Base-by-base conservation (phyloP, 164 flowering plant genomes). In the Cinnamomum micranthum region DNA sequence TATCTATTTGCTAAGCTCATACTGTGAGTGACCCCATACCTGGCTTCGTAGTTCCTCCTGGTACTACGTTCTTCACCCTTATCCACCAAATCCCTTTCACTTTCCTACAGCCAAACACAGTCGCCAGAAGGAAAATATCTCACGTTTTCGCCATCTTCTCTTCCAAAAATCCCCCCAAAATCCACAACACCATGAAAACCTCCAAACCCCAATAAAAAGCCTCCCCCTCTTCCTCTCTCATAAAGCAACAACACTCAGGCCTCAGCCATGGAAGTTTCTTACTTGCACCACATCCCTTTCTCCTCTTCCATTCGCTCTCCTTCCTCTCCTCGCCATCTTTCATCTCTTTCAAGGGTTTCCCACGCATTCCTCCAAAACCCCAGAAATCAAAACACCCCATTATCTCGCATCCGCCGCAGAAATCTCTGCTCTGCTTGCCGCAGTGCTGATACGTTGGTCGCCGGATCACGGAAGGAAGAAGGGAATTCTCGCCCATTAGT, bases 371-470 rank as follows among this genome's bases (percentile, higher is more conserved):
- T 58, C 62, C 55, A 5, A 63, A 71, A 19, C 60, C 55, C 72
- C 1, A 35, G 76, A 7, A 63, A 63, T 31, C 47, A 47, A 7
- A 41, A 41, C 11, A 31, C 74, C 70, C 55, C 83, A 4, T 66
- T 60, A 23, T 79, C 73, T 14, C 17, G 76, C 19, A 25, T 68
- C 73, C 81, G 80, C 64, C 79, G 79, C 58, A 69, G 78, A 33
- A 81, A 69, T 50, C 60, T 67, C 15, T 89, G 88, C 78, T 75
- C 74, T 50, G 88, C 89, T 2, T 88, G 88, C 51, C 77, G 83
- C 52, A 58, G 77, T 68, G 83, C 91, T 20, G 96, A 89, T 25
- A 90, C 92, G 23, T 74, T 91, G 31, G 84, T 89, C 6, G 85
- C 86, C 2, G 85, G 85, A 24, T 81, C 81, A 73, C 78, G 75